Evolutionary conservation across 2,329 filamentous ascomycete species (phyloP).

Genomic region (Didymella sp.): DNA sequence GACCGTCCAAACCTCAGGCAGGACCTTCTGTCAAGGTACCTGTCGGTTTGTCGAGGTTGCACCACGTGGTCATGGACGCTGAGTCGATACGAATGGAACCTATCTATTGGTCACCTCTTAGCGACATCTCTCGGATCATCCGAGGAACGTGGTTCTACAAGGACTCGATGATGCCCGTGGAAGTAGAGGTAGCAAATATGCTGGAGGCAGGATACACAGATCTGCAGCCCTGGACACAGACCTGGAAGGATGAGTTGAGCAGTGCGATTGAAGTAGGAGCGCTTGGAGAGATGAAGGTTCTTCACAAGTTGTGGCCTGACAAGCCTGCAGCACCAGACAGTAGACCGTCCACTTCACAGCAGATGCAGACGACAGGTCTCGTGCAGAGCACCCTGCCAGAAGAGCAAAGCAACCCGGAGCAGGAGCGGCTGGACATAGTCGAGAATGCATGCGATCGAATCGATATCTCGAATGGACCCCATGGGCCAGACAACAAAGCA

Average conservation of each 20-base stretch:
- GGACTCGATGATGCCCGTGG: conserved; percentile 91
- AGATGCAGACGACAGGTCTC: conserved; percentile 37
- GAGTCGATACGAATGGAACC: conserved; percentile 77
- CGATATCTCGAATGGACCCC: conserved; percentile 55
- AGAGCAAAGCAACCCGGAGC: conserved; percentile 52
- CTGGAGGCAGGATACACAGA: conserved; percentile 90
- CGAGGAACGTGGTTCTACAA: conserved; percentile 97
- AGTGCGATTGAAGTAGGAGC: conserved; percentile 91
- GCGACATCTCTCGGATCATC: conserved; percentile 82
- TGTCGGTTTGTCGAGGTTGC: conserved; percentile 87
- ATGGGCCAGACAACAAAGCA: conserved; percentile 58
- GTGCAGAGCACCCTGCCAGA: conserved; percentile 45
- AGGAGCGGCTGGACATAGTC: conserved; percentile 52
- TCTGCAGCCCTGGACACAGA: conserved; percentile 85
- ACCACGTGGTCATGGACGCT: conserved; percentile 81
- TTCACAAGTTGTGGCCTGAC: conserved; percentile 81
- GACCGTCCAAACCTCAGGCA: conserved; percentile 31
- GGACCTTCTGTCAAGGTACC: conserved; percentile 68
- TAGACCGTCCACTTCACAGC: conserved; percentile 51
- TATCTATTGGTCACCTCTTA: conserved; percentile 96
- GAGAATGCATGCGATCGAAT: conserved; percentile 57
- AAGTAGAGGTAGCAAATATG: conserved; percentile 85
- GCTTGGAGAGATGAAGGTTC: conserved; percentile 87
- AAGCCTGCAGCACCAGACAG: conserved; percentile 62
- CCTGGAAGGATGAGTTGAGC: conserved; percentile 88